phyloP scores from a whole-genome alignment of 2,329 filamentous ascomycete genomes.

The Cladosporium sp. region DNA sequence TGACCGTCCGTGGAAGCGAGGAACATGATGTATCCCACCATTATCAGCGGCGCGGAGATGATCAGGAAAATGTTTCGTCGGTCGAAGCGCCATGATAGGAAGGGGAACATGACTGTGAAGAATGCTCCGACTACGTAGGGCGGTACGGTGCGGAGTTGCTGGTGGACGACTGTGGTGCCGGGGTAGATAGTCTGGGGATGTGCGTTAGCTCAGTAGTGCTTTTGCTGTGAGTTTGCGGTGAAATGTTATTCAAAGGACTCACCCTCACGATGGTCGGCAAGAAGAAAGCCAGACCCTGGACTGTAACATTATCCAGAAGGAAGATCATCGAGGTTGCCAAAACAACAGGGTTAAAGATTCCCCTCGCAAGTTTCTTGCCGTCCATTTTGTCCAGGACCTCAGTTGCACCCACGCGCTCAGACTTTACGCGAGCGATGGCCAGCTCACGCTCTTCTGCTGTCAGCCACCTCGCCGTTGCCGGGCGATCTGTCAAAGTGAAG shows the following conservation, averaged over 20 bases:
- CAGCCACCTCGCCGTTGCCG: constrained; percentile 68
- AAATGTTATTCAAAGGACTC: not conserved
- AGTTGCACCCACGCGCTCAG: constrained; percentile 63
- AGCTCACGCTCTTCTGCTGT: constrained; percentile 65
- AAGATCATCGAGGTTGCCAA: constrained; percentile 60
- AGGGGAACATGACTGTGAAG: constrained; percentile 64
- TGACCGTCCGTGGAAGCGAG: constrained; percentile 54
- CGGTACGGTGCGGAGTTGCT: constrained; percentile 70
- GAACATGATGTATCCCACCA: constrained; percentile 71
- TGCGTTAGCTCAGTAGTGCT: not conserved
- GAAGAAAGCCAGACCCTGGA: constrained; percentile 71
- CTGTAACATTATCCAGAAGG: constrained; percentile 67
- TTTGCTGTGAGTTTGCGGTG: not conserved
- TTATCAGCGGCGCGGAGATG: constrained; percentile 60
- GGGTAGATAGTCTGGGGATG: constrained; percentile 62
- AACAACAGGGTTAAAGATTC: constrained; percentile 65
- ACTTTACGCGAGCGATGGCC: constrained; percentile 66
- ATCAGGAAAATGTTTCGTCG: constrained; percentile 60
- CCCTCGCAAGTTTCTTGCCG: constrained; percentile 58
- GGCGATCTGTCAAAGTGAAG: constrained; percentile 66
- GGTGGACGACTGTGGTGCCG: constrained; percentile 51
- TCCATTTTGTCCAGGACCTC: constrained; percentile 66
- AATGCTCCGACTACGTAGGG: constrained; percentile 69
- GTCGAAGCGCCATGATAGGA: constrained; percentile 62
- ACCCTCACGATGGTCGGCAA: constrained; percentile 64